These are phyloP conservation scores for Tremella mesenterica DNA, from an alignment of 768 basidiomycete species.

Conservation along the genomic window DNA sequence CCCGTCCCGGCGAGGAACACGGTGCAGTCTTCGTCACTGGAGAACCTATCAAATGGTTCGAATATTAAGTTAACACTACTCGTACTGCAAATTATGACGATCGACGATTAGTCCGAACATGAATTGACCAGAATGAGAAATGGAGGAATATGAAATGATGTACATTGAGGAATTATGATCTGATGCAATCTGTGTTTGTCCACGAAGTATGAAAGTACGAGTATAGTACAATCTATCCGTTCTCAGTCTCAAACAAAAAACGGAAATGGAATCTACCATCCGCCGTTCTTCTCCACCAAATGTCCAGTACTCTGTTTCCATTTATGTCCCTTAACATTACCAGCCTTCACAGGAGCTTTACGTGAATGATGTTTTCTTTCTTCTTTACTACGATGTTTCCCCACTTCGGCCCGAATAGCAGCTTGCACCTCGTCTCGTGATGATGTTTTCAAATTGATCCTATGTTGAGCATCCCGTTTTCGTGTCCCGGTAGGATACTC, in stretches of 20 bases:
- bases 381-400: neutral
- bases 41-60: constrained; percentile 36
- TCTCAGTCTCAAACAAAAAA: too few relatives aligned
- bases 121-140: neutral
- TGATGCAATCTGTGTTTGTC: too few relatives aligned
- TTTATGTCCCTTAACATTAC: constrained; percentile 42
- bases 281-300: constrained; percentile 30
- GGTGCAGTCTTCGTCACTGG: constrained; percentile 39
- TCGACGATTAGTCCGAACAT: neutral
- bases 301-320: constrained; percentile 39
- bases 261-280: constrained; percentile 12
- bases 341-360: constrained; percentile 16
- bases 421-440: constrained; percentile 18
- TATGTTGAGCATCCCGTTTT: neutral
- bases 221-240: neutral
- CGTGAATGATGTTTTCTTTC: neutral
- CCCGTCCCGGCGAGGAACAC: constrained; percentile 35
- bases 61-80: constrained; percentile 21
- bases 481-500: constrained; percentile 28
- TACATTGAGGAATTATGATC: neutral
- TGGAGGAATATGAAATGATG: neutral
- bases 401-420: neutral
- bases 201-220: neutral
- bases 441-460: neutral
- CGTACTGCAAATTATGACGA: neutral